Evolutionary conservation across 495 filamentous ascomycete genomes (phyloP).

Genomic region (Amniculicola lignicola): DNA sequence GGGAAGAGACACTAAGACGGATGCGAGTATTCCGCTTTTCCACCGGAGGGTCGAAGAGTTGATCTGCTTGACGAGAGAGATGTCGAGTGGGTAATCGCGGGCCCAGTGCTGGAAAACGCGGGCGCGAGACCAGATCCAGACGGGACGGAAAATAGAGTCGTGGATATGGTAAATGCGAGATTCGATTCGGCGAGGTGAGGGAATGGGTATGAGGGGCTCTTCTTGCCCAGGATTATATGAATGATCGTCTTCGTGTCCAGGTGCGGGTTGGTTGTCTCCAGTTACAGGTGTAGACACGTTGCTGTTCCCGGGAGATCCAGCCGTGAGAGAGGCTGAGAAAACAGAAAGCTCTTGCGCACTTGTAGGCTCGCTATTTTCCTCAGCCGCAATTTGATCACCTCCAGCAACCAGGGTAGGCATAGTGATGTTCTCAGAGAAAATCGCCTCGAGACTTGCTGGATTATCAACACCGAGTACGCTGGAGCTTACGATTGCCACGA

Average conservation of each 20-base stretch:
- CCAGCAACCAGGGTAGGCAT: too few species aligned
- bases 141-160: constrained; percentile 4
- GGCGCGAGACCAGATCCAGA: constrained; percentile 7
- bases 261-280: too few species aligned
- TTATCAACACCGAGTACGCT: constrained; percentile 6
- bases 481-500: constrained; percentile 4
- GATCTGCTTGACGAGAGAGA: background rate
- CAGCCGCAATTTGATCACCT: background rate
- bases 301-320: too few species aligned
- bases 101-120: constrained; percentile 5
- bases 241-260: too few species aligned
- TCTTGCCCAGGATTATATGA: background rate
- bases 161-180: constrained; percentile 4
- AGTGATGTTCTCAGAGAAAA: too few species aligned
- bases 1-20: background rate
- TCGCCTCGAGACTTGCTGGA: constrained; percentile 8
- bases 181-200: background rate
- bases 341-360: background rate
- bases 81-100: background rate
- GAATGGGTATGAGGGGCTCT: background rate
- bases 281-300: too few species aligned
- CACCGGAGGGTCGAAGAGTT: background rate
- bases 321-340: background rate
- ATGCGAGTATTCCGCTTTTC: background rate
- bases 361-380: background rate